phyloP scores from a whole-genome alignment of 257 asterid species.

The Ocimum tenuiflorum region DNA sequence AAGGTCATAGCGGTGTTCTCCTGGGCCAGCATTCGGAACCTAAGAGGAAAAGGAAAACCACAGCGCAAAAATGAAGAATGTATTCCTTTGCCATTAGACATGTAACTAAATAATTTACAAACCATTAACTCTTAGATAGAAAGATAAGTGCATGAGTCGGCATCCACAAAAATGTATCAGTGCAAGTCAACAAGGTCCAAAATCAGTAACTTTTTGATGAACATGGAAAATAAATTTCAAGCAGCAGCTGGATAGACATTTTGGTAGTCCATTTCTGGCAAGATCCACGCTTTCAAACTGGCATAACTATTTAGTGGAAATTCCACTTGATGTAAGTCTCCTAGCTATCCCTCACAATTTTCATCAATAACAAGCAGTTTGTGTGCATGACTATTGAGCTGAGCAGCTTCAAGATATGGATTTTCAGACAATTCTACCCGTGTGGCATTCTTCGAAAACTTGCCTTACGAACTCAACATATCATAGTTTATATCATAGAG shows the following conservation, averaged over 20 bases:
- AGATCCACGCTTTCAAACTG: neutral
- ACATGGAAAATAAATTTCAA: neutral
- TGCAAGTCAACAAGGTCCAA: neutral
- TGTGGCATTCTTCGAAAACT: neutral
- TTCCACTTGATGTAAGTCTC: neutral
- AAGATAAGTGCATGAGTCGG: neutral
- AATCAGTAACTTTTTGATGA: neutral
- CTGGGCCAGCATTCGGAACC: conserved; percentile 36
- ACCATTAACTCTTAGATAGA: neutral
- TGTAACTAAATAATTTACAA: neutral
- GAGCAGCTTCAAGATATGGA: neutral
- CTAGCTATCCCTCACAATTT: neutral
- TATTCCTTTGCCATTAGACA: neutral
- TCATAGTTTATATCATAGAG: neutral
- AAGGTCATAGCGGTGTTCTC: conserved; percentile 58
- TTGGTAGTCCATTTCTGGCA: neutral
- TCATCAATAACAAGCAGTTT: neutral
- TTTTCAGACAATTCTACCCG: neutral
- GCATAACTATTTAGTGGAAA: neutral
- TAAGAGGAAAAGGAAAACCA: conserved; percentile 26
- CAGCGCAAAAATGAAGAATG: neutral
- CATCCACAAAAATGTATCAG: neutral
- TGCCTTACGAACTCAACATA: neutral
- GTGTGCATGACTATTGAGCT: neutral
- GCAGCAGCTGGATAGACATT: neutral